These are phyloP conservation scores for Phlegmacium glaucopus DNA, from an alignment of 768 basidiomycete genomes.

Conservation along the genomic window DNA sequence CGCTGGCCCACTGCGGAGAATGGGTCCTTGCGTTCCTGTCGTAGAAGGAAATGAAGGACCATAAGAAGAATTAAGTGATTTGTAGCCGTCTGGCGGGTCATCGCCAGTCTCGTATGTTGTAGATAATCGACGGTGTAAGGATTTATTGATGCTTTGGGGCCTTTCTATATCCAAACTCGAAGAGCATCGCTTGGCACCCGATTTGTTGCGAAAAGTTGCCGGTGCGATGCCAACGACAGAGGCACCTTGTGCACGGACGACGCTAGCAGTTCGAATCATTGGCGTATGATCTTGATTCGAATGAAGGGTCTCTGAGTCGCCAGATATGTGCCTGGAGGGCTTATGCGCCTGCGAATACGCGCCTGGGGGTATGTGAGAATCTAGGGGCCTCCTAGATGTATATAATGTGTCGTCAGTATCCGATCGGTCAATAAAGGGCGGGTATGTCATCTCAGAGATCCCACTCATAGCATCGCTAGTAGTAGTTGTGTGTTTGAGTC, in stretches of 20 bases:
- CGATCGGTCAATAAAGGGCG: slow-evolving; percentile 31
- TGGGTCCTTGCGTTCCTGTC: slow-evolving; percentile 10
- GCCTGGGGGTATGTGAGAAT: slow-evolving; percentile 28
- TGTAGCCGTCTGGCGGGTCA: slow-evolving; percentile 10
- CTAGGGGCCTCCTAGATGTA: slow-evolving; percentile 2
- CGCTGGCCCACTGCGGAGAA: slow-evolving; percentile 5
- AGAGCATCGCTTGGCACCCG: slow-evolving; percentile 15
- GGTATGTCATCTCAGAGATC: slow-evolving; percentile 55
- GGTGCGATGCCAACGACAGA: slow-evolving; percentile 31
- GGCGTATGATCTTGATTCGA: slow-evolving; percentile 25
- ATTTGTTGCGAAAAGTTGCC: slow-evolving; percentile 26
- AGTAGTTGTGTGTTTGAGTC: slow-evolving; percentile 26
- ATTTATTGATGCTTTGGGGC: slow-evolving; percentile 17
- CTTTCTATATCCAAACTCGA: slow-evolving; percentile 17
- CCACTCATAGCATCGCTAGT: slow-evolving; percentile 44
- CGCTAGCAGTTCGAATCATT: slow-evolving; percentile 22
- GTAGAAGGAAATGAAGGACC: slow-evolving; percentile 8
- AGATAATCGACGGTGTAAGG: slow-evolving; percentile 17
- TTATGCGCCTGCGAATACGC: slow-evolving; percentile 32
- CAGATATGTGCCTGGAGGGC: slow-evolving; percentile 21
- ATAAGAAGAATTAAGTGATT: slow-evolving; percentile 6
- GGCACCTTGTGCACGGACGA: slow-evolving; percentile 13
- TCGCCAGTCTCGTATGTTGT: slow-evolving; percentile 20
- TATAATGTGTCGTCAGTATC: slow-evolving; percentile 8
- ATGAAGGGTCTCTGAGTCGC: slow-evolving; percentile 39